phyloP scores from a whole-genome alignment of 2,329 filamentous ascomycete genomes.

The Leptographium procerum region DNA sequence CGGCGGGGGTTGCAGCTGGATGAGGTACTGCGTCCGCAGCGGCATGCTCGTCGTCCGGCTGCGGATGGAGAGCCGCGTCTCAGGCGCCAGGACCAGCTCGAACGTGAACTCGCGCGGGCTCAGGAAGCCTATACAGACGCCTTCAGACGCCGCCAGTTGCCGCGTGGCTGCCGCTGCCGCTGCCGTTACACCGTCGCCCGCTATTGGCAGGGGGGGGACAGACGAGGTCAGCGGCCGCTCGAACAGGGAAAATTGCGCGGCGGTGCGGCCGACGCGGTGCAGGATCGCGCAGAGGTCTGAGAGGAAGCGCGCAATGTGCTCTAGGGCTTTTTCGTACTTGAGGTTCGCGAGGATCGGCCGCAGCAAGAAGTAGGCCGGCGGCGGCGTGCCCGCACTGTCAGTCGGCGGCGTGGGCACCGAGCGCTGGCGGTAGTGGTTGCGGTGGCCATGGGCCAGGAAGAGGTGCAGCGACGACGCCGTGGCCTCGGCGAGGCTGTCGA shows the following conservation, averaged over 20 bases:
- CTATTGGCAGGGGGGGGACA: neutral
- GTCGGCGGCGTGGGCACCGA: conserved; percentile 40
- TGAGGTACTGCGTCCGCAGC: conserved; percentile 33
- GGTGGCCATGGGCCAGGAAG: conserved; percentile 68
- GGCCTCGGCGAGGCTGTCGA: conserved; percentile 48
- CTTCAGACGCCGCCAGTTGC: conserved; percentile 29
- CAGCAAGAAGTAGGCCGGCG: conserved; percentile 37
- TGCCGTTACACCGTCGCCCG: conserved; percentile 22
- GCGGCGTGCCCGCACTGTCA: conserved; percentile 23
- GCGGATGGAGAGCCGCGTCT: conserved; percentile 29
- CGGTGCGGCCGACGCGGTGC: conserved; percentile 15
- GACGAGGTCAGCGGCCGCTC: conserved; percentile 8
- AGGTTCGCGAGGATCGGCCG: conserved; percentile 39
- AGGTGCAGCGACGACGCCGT: conserved; percentile 60
- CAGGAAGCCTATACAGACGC: conserved; percentile 32
- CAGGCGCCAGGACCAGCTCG: conserved; percentile 33
- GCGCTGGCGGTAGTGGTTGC: conserved; percentile 46
- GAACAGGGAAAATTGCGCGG: conserved; percentile 8
- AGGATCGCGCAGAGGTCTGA: conserved; percentile 32
- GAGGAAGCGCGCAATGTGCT: conserved; percentile 27
- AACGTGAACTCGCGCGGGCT: conserved; percentile 29
- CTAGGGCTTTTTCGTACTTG: conserved; percentile 30
- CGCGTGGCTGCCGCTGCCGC: conserved; percentile 23
- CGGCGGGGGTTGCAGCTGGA: conserved; percentile 25
- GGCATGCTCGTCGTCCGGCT: conserved; percentile 33